Percentiles rank a stretch among this genome's conserved stretches.
Evolutionary conservation across 331 rosid genomes (phyloP).

Genomic region (Quercus phellos): DNA sequence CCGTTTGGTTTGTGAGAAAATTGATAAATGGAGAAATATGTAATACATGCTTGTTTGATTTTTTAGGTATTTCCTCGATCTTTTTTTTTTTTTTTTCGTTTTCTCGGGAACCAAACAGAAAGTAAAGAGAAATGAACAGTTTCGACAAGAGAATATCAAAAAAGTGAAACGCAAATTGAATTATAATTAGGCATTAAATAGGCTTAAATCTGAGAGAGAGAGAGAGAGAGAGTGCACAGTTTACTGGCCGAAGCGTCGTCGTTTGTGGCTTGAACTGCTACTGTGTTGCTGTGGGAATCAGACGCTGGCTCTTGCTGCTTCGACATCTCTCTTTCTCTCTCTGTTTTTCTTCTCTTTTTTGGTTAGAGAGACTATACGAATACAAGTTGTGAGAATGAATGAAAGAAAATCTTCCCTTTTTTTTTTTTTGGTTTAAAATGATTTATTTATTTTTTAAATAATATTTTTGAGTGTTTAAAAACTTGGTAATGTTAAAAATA

Average conservation of each 20-base stretch:
- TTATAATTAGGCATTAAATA: not conserved
- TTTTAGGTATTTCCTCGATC: not conserved
- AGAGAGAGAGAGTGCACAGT: conserved; percentile 36
- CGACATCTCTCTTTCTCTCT: conserved; percentile 20
- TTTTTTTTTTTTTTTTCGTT: not conserved
- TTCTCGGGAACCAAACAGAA: conserved; percentile 2
- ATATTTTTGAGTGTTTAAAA: no score
- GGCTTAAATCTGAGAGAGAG: not conserved
- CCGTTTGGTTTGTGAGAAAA: not conserved
- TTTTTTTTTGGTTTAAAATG: no score
- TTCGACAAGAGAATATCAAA: not conserved
- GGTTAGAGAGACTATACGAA: no score
- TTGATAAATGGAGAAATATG: not conserved
- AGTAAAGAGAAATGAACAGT: not conserved
- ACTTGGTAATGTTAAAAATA: no score
- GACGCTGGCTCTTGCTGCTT: conserved; percentile 4
- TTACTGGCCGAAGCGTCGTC: conserved; percentile 98
- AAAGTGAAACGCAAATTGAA: not conserved
- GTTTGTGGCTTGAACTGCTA: conserved; percentile 93
- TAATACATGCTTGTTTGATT: not conserved
- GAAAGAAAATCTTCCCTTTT: no score
- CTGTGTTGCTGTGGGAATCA: conserved; percentile 76
- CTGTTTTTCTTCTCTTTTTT: no score
- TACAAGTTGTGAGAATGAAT: no score
- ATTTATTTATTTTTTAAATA: no score